Percentiles rank a stretch among this genome's conserved stretches.
Evolutionary conservation across 1,139 yeast genomes (phyloP).

Genomic region (Hansenula lynferdii): DNA sequence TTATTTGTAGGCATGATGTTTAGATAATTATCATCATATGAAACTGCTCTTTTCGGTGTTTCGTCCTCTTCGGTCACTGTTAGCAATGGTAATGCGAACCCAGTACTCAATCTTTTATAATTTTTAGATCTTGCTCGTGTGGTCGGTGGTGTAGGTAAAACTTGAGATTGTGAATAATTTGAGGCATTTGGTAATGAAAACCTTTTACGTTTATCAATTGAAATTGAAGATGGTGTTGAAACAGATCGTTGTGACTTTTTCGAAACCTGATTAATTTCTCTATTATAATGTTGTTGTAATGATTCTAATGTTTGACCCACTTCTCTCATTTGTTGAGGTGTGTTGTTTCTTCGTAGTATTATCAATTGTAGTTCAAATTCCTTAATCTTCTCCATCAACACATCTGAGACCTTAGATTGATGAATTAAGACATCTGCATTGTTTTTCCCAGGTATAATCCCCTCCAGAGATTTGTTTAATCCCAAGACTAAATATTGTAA

Average conservation of each 20-base stretch:
- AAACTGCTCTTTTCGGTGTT: conserved; percentile 7
- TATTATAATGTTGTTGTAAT: conserved; percentile 1
- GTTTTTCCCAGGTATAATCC: not conserved
- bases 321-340: not conserved
- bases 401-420: not conserved
- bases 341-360: not conserved
- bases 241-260: not conserved
- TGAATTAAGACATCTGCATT: not conserved
- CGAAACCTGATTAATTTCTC: not conserved
- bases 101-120: conserved; percentile 22
- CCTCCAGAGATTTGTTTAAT: not conserved
- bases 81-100: conserved; percentile 21
- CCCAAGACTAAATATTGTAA: not conserved
- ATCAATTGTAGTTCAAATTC: conserved; percentile 1
- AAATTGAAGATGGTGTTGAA: not conserved
- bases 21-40: conserved; percentile 20
- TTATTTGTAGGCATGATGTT: conserved; percentile 10
- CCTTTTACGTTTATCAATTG: conserved; percentile 12
- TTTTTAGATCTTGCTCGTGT: conserved; percentile 5
- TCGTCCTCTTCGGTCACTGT: conserved; percentile 22
- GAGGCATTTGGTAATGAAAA: conserved; percentile 13
- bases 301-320: conserved; percentile 1
- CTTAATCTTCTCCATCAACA: not conserved
- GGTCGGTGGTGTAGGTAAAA: conserved; percentile 3
- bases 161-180: conserved; percentile 1